phyloP scores from a whole-genome alignment of 169 alveolate genomes.

The Theileria orientalis region DNA sequence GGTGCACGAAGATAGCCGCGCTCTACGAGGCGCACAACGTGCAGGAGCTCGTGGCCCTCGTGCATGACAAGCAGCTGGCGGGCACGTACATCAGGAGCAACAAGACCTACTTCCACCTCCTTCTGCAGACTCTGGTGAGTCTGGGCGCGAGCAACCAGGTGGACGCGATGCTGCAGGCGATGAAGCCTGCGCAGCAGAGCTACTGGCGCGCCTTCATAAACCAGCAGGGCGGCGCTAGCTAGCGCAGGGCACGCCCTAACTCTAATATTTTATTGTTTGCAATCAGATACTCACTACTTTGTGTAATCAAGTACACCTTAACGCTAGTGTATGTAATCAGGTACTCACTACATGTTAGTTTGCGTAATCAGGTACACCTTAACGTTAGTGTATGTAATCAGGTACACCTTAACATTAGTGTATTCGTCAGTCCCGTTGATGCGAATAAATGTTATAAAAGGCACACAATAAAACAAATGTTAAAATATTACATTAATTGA shows the following conservation, averaged over 20 bases:
- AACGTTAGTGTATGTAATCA: too few relatives aligned
- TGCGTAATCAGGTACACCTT: too few relatives aligned
- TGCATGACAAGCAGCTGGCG: constrained; percentile 37
- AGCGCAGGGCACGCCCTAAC: too few relatives aligned
- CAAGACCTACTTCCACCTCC: constrained; percentile 27
- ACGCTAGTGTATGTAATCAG: too few relatives aligned
- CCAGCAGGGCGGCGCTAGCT: not conserved
- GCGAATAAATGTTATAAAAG: too few relatives aligned
- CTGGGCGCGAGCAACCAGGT: constrained; percentile 53
- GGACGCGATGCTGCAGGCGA: constrained; percentile 27
- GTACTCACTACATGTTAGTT: too few relatives aligned
- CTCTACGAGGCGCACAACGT: constrained; percentile 43
- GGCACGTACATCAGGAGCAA: constrained; percentile 24
- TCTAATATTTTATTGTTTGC: too few relatives aligned
- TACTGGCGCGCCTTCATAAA: constrained; percentile 46
- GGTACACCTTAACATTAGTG: too few relatives aligned
- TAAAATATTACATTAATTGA: too few relatives aligned
- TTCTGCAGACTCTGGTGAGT: constrained; percentile 48
- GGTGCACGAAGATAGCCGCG: constrained; percentile 50
- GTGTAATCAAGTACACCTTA: too few relatives aligned
- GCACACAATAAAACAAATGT: too few relatives aligned
- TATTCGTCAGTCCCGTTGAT: too few relatives aligned
- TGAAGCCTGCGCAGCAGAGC: constrained; percentile 42
- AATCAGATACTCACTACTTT: not conserved
- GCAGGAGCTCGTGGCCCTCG: constrained; percentile 44